Evolutionary conservation across 2,329 filamentous ascomycete genomes (phyloP).

Genomic region (Allantophomopsis cytisporea): DNA sequence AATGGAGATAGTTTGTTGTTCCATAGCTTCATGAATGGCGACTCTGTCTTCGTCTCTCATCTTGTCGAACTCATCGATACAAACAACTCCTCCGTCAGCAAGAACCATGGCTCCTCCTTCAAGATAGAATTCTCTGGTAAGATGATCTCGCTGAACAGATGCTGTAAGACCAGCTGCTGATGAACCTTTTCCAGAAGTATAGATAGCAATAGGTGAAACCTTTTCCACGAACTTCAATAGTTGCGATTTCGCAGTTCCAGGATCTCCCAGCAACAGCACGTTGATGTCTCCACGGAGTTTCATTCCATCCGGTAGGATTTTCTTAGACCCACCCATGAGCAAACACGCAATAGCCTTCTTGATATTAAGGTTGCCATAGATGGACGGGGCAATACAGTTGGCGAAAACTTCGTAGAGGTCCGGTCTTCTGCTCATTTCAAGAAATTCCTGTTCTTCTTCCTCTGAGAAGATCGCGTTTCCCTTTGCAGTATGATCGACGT

Average conservation of each 20-base stretch:
- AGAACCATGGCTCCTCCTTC: constrained; percentile 98
- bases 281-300: constrained; percentile 96
- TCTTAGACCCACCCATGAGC: constrained; percentile 89
- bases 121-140: constrained; percentile 90
- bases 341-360: constrained; percentile 96
- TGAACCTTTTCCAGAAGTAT: constrained; percentile 96
- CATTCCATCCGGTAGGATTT: constrained; percentile 96
- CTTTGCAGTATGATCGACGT: constrained; percentile 80
- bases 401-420: constrained; percentile 89
- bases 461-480: constrained; percentile 77
- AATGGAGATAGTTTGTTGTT: constrained; percentile 98
- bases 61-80: constrained; percentile 99
- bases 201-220: constrained; percentile 91
- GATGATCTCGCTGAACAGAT: constrained; percentile 85
- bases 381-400: constrained; percentile 89
- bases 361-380: constrained; percentile 91
- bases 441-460: constrained; percentile 93
- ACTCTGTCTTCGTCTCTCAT: constrained; percentile 98
- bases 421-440: constrained; percentile 76
- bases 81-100: constrained; percentile 91
- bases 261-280: constrained; percentile 88
- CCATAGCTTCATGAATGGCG: constrained; percentile 98
- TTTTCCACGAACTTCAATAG: constrained; percentile 96
- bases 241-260: constrained; percentile 96
- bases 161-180: constrained; percentile 95